These are phyloP conservation scores for Verticillium dahliae DNA, from an alignment of 2,329 filamentous ascomycete genomes.

Conservation along the genomic window DNA sequence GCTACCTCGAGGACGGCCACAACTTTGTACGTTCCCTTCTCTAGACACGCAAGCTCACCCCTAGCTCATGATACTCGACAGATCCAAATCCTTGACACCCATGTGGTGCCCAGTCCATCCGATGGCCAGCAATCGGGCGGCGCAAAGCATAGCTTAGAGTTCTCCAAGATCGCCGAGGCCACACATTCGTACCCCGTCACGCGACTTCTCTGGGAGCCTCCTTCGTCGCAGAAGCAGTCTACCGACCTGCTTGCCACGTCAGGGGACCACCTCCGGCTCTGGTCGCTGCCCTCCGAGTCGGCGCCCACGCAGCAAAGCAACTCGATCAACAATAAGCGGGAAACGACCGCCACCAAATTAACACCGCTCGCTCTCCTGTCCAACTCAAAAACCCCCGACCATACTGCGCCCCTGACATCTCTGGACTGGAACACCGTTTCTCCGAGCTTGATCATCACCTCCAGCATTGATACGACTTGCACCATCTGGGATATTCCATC, in stretches of 20 bases:
- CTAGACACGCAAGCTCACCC: not conserved
- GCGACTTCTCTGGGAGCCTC: conserved; percentile 90
- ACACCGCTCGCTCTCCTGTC: conserved; percentile 89
- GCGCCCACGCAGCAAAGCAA: conserved; percentile 57
- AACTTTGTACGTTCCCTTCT: conserved; percentile 67
- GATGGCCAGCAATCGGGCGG: conserved; percentile 63
- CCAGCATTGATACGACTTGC: conserved; percentile 97
- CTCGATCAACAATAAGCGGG: conserved; percentile 55
- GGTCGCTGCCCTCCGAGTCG: conserved; percentile 75
- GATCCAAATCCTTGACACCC: conserved; percentile 96
- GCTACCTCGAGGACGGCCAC: conserved; percentile 95
- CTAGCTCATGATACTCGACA: conserved; percentile 26
- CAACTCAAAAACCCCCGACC: conserved; percentile 97
- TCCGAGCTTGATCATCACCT: conserved; percentile 95
- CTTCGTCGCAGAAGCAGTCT: conserved; percentile 88
- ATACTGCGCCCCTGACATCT: conserved; percentile 92
- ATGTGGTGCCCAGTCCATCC: conserved; percentile 64
- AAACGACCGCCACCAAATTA: conserved; percentile 65
- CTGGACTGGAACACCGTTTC: conserved; percentile 98
- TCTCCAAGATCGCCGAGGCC: conserved; percentile 88
- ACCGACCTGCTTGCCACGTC: conserved; percentile 94
- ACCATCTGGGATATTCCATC: conserved; percentile 99
- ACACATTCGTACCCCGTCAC: conserved; percentile 98
- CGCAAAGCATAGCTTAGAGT: conserved; percentile 75
- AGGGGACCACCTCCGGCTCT: conserved; percentile 86